Percentiles rank a stretch among this genome's conserved stretches.
These are phyloP conservation scores for Neurospora intermedia DNA, from an alignment of 495 filamentous ascomycete species.

Conservation along the genomic window DNA sequence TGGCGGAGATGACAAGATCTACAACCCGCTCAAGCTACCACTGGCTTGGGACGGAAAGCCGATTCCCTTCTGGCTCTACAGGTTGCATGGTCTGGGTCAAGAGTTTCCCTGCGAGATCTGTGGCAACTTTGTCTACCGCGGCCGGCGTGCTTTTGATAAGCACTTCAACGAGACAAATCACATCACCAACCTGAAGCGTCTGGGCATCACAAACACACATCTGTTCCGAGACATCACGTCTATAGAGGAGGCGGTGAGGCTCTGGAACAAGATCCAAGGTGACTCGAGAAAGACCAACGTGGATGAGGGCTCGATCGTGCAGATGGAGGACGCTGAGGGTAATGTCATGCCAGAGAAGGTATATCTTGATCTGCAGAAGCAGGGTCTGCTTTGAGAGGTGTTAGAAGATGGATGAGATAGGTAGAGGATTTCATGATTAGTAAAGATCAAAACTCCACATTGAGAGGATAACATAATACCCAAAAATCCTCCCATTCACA, in stretches of 20 bases:
- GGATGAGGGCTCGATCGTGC: slow-evolving; percentile 70
- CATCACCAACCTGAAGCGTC: slow-evolving; percentile 82
- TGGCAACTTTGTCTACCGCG: slow-evolving; percentile 96
- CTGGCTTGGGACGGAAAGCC: slow-evolving; percentile 97
- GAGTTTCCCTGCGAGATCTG: slow-evolving; percentile 95
- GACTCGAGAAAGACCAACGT: slow-evolving; percentile 73
- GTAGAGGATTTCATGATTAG: neutral
- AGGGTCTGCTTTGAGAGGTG: slow-evolving; percentile 47
- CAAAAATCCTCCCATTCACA: neutral
- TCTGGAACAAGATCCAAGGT: slow-evolving; percentile 89
- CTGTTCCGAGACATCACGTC: slow-evolving; percentile 89
- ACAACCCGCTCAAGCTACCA: slow-evolving; percentile 93
- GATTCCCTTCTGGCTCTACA: slow-evolving; percentile 98
- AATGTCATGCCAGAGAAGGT: slow-evolving; percentile 99
- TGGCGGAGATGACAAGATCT: slow-evolving; percentile 72
- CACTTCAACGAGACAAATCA: slow-evolving; percentile 92
- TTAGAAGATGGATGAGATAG: neutral
- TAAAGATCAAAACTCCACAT: neutral
- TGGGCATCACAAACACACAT: slow-evolving; percentile 86
- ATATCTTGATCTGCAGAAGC: slow-evolving; percentile 74
- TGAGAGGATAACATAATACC: neutral
- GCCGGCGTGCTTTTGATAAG: slow-evolving; percentile 90
- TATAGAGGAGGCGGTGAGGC: slow-evolving; percentile 73
- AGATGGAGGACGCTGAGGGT: slow-evolving; percentile 96
- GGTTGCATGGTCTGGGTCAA: slow-evolving; percentile 87